Evolutionary conservation across 306 rosid genomes (phyloP).

Genomic region (Lupinus albus): DNA sequence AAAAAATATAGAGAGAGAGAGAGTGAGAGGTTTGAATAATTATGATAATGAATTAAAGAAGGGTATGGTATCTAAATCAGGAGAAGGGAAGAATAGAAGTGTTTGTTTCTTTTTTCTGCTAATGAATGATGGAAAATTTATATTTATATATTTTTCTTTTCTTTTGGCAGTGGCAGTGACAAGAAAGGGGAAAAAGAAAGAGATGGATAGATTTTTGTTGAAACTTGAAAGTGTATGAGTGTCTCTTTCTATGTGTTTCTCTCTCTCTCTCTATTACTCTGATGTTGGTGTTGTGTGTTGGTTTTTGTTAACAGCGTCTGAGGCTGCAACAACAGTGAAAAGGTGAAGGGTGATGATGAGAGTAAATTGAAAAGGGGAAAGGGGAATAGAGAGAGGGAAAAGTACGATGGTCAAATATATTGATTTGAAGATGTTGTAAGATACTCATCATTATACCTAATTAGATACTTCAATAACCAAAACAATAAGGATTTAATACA

Average conservation of each 20-base stretch:
- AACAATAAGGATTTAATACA: no score
- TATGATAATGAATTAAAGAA: slow-evolving; percentile 27
- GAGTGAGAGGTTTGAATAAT: slow-evolving; percentile 28
- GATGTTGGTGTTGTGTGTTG: not conserved
- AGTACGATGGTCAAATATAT: slow-evolving; percentile 88
- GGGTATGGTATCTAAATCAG: slow-evolving; percentile 46
- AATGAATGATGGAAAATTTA: slow-evolving; percentile 20
- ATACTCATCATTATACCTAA: slow-evolving; percentile 51
- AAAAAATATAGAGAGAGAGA: slow-evolving; percentile 25
- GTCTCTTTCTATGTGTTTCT: not conserved
- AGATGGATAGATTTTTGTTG: not conserved
- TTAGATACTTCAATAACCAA: no score
- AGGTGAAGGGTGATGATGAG: slow-evolving; percentile 56
- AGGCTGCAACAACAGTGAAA: slow-evolving; percentile 76
- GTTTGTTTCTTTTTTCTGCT: slow-evolving; percentile 22
- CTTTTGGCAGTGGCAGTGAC: slow-evolving; percentile 1
- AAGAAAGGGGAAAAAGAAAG: not conserved
- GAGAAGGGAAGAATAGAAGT: slow-evolving; percentile 39
- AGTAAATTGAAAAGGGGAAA: slow-evolving; percentile 34
- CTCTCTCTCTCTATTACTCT: not conserved
- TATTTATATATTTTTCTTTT: slow-evolving; percentile 7
- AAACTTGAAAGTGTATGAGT: no score
- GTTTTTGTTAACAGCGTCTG: slow-evolving; percentile 50
- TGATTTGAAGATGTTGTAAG: slow-evolving; percentile 63
- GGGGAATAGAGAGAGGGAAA: slow-evolving; percentile 23